Evolutionary conservation across 192 early-diverging fungal species (phyloP).

Genomic region (Allomyces javanicus): DNA sequence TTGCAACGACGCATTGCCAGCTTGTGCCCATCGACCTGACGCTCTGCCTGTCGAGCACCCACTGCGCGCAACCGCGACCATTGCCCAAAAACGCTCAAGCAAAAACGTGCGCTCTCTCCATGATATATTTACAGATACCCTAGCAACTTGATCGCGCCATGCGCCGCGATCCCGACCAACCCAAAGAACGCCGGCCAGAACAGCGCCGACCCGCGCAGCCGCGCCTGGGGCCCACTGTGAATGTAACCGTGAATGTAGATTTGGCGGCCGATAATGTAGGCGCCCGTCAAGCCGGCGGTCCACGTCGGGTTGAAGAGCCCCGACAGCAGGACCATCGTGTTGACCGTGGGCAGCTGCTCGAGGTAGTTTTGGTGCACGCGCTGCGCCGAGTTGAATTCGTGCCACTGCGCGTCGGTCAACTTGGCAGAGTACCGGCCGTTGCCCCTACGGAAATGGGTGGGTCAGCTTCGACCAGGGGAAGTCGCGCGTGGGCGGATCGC

Average conservation of each 20-base stretch:
- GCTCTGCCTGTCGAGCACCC: no score
- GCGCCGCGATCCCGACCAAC: constrained; percentile 8
- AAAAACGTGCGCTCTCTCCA: neutral
- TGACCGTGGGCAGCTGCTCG: constrained; percentile 15
- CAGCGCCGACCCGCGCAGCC: constrained; percentile 11
- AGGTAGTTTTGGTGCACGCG: constrained; percentile 24
- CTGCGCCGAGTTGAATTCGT: constrained; percentile 24
- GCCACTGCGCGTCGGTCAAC: constrained; percentile 24
- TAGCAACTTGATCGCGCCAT: constrained; percentile 7
- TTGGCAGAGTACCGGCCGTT: constrained; percentile 20
- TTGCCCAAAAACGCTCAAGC: neutral
- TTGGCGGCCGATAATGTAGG: constrained; percentile 15
- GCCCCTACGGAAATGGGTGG: constrained; percentile 13
- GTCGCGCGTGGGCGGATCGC: no score
- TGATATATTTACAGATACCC: constrained; percentile 1
- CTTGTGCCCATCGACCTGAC: no score
- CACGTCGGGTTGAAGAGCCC: constrained; percentile 20
- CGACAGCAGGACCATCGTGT: constrained; percentile 11
- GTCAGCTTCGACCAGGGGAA: neutral
- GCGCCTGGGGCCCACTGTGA: constrained; percentile 10
- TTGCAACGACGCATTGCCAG: no score
- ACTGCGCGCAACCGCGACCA: no score
- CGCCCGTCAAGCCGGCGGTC: constrained; percentile 10
- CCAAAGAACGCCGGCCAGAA: constrained; percentile 7
- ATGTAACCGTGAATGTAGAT: constrained; percentile 15